These are phyloP conservation scores for Plasmopara muralis DNA, from an alignment of 352 stramenopile genomes.

Conservation along the genomic window DNA sequence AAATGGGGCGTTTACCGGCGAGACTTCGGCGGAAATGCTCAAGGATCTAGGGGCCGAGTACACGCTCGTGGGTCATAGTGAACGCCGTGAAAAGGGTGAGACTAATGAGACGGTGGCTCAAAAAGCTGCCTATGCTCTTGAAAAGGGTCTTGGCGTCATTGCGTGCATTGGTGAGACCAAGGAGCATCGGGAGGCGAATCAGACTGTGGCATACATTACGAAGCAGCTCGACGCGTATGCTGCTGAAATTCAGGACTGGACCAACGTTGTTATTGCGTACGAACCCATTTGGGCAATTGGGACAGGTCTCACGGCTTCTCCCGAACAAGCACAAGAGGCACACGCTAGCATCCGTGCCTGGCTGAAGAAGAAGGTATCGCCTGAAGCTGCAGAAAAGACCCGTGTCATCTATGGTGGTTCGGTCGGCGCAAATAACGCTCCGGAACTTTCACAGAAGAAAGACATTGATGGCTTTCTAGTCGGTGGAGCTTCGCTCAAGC, in stretches of 20 bases:
- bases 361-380: slow-evolving; percentile 88
- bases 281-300: slow-evolving; percentile 97
- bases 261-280: slow-evolving; percentile 95
- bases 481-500: slow-evolving; percentile 95
- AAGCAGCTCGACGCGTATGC: slow-evolving; percentile 91
- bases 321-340: slow-evolving; percentile 97
- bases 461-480: slow-evolving; percentile 99
- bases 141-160: slow-evolving; percentile 93
- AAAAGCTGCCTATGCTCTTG: slow-evolving; percentile 92
- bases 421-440: slow-evolving; percentile 89
- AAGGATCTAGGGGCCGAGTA: slow-evolving; percentile 93
- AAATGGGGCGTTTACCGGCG: slow-evolving; percentile 95
- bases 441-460: slow-evolving; percentile 88
- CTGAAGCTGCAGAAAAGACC: slow-evolving; percentile 87
- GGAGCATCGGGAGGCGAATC: slow-evolving; percentile 85
- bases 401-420: slow-evolving; percentile 98
- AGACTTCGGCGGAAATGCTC: slow-evolving; percentile 97
- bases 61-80: slow-evolving; percentile 95
- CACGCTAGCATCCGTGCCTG: slow-evolving; percentile 94
- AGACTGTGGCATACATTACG: slow-evolving; percentile 92
- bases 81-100: slow-evolving; percentile 92
- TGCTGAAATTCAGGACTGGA: slow-evolving; percentile 86
- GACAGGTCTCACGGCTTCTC: slow-evolving; percentile 96
- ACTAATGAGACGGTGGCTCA: slow-evolving; percentile 87
- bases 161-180: slow-evolving; percentile 97